Evolutionary conservation across 257 asterid species (phyloP), one percentile per base, ranked within the genome.

Genomic region (Cynanchum wilfordii): DNA sequence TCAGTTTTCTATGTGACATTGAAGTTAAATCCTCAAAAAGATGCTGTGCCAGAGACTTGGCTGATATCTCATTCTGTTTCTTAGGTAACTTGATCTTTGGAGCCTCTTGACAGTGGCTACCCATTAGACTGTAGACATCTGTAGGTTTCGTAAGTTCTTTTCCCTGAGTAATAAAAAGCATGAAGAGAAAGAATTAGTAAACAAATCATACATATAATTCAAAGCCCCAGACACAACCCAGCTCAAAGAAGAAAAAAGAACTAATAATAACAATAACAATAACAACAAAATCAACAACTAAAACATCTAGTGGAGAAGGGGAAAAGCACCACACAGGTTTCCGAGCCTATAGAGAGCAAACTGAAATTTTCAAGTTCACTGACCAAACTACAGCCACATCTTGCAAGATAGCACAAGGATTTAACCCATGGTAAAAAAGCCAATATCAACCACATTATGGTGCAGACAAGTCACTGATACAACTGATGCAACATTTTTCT

Each of bases 71-170:
- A 64, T 33, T 25, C 33, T 68, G 70, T 84, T 83, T 81, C 62
- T 70, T 66, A 36, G 80, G 74, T 58, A 70, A 66, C 62, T 77
- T 74, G 64, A 70, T 60, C 54, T 72, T 71, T 62, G 56, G 80
- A 45, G 60, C 73, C 70, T 86, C 76, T 74, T 80, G 81, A 15
- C 71, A 33, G 19, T 76, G 83, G 72, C 73, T 54, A 36, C 74
- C 72, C 85, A 90, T 76, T 70, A 88, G 71, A 54, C 78, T 47
- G 78, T 86, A 90, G 30, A 87, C 84, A 81, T 92, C 82, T 50
- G 79, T 66, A 30, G 83, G 84, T 80, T 80, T 73, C 16, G 89
- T 79, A 79, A 82, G 84, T 79, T 86, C 85, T 49, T 87, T 81
- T 33, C 86, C 99, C 99, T 95, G 83, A 73, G 74, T 59, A 75